phyloP scores from a whole-genome alignment of 768 basidiomycete species.

The Calocera viscosa region DNA sequence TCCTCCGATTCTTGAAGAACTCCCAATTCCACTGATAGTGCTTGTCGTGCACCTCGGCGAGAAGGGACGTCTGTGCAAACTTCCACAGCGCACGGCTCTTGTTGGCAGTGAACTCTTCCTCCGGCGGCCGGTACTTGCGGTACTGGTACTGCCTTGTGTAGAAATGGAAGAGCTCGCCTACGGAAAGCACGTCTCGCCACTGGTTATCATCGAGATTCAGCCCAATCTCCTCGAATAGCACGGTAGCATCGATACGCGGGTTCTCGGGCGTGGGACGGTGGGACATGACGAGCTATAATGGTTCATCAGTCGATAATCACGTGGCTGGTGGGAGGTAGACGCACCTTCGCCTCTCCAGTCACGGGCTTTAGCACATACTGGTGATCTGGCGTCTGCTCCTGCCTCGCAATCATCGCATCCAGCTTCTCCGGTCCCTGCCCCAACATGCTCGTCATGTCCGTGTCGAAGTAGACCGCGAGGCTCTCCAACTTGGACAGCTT shows the following conservation, averaged over 20 bases:
- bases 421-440: constrained; percentile 49
- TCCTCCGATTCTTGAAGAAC: constrained; percentile 75
- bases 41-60: constrained; percentile 71
- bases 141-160: constrained; percentile 76
- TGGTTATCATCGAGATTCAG: constrained; percentile 85
- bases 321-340: constrained; percentile 20
- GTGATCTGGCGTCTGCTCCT: constrained; percentile 42
- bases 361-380: constrained; percentile 95
- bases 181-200: constrained; percentile 82
- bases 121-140: constrained; percentile 60
- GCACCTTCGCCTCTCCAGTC: constrained; percentile 80
- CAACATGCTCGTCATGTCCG: constrained; percentile 72
- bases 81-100: constrained; percentile 53
- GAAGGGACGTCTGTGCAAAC: constrained; percentile 70
- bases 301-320: not conserved
- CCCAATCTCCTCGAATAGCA: constrained; percentile 87
- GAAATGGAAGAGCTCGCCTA: constrained; percentile 94
- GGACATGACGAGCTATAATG: constrained; percentile 63
- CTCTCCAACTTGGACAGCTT: constrained; percentile 87
- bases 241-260: constrained; percentile 75
- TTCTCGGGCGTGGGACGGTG: constrained; percentile 57
- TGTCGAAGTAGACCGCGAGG: constrained; percentile 88
- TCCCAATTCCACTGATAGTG: constrained; percentile 82
- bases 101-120: constrained; percentile 47
- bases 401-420: constrained; percentile 37